phyloP scores from a whole-genome alignment of 768 basidiomycete species.

The Phanerochaete sordida region DNA sequence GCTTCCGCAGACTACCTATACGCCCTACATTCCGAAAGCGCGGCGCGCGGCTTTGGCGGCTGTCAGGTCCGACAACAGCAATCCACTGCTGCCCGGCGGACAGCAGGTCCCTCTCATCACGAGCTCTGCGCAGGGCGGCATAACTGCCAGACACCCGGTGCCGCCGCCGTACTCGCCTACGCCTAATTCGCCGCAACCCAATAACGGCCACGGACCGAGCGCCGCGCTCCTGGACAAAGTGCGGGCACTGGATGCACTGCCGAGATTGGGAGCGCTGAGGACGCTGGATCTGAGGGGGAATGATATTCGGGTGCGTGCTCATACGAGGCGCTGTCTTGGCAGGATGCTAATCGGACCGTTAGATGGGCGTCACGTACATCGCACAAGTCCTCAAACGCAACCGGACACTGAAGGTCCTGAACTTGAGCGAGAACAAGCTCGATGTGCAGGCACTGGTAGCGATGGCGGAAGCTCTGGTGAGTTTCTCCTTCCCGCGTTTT shows the following conservation, averaged over 20 bases:
- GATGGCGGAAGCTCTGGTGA: conserved; percentile 86
- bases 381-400: conserved; percentile 97
- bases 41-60: conserved; percentile 38
- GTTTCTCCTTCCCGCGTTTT: conserved; percentile 25
- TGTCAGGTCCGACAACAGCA: conserved; percentile 18
- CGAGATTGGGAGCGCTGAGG: conserved; percentile 78
- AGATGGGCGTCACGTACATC: conserved; percentile 82
- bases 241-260: conserved; percentile 82
- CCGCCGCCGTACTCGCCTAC: conserved; percentile 14
- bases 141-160: conserved; percentile 43
- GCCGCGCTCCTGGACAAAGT: conserved; percentile 85
- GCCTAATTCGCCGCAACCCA: conserved; percentile 4
- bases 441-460: conserved; percentile 75
- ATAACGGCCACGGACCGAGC: conserved; percentile 50
- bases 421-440: conserved; percentile 92
- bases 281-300: conserved; percentile 92
- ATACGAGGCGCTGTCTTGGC: conserved; percentile 2
- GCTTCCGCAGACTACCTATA: conserved; percentile 74
- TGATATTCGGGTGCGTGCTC: conserved; percentile 74
- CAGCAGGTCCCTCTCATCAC: conserved; percentile 70
- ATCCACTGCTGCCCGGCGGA: conserved; percentile 38
- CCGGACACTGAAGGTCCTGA: conserved; percentile 89
- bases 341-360: neutral
- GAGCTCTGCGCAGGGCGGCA: conserved; percentile 42
- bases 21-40: conserved; percentile 75